Percentiles rank a stretch among this genome's conserved stretches.
phyloP scores from a whole-genome alignment of 257 asterid species.

The Anisodus tanguticus region DNA sequence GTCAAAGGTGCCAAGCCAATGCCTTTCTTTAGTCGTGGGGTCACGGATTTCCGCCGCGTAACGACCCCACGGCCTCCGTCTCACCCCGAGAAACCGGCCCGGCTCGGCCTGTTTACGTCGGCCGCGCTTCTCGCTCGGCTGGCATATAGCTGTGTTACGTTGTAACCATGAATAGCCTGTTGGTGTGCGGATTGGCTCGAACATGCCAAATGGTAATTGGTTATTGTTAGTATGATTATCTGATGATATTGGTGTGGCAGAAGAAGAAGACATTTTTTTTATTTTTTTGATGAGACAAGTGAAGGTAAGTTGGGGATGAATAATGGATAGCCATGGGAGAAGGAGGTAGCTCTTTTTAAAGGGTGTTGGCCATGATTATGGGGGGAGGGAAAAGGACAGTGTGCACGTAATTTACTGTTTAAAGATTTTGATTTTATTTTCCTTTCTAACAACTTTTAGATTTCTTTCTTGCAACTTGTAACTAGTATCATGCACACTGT shows the following conservation, averaged over 20 bases:
- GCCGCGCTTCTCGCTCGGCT: constrained; percentile 71
- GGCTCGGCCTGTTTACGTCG: constrained; percentile 79
- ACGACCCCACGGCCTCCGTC: constrained; percentile 96
- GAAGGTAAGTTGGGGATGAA: constrained; percentile 26
- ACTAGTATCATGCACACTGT: not conserved
- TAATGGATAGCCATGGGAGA: not conserved
- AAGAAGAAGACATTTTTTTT: constrained; percentile 15
- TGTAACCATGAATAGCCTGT: constrained; percentile 82
- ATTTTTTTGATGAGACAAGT: not conserved
- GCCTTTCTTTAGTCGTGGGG: constrained; percentile 88
- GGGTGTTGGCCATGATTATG: constrained; percentile 35
- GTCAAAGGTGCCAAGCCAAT: constrained; percentile 95
- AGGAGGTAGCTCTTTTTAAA: constrained; percentile 39
- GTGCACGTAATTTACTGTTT: constrained; percentile 33
- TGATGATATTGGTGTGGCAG: constrained; percentile 30
- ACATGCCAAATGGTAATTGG: constrained; percentile 56
- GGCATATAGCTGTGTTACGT: constrained; percentile 74
- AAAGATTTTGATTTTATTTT: not conserved
- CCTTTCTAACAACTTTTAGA: constrained; percentile 28
- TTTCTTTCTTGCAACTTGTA: constrained; percentile 29
- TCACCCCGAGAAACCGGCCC: constrained; percentile 80
- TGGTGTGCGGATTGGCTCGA: constrained; percentile 77
- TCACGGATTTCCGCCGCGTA: constrained; percentile 95
- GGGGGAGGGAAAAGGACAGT: constrained; percentile 35
- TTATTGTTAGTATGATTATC: constrained; percentile 2